These are phyloP conservation scores for Solanum lycopersicoides DNA, from an alignment of 257 asterid genomes.

Conservation along the genomic window DNA sequence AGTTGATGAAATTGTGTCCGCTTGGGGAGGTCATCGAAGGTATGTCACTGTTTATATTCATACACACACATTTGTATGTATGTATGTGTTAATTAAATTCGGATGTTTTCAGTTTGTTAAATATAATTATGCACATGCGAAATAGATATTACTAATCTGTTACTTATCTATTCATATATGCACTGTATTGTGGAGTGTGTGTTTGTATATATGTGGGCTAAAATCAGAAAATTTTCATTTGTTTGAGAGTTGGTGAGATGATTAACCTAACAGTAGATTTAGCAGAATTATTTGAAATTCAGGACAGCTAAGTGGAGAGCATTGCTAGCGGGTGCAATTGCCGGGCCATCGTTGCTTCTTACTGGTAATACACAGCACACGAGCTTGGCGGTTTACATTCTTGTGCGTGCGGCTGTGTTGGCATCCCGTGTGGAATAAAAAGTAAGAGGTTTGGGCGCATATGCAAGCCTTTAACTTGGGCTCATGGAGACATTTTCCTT, in stretches of 20 bases:
- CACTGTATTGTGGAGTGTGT: background rate
- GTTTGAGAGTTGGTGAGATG: background rate
- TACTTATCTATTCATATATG: background rate
- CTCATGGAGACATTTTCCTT: conserved; percentile 91
- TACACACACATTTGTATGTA: background rate
- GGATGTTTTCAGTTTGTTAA: background rate
- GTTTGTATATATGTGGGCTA: background rate
- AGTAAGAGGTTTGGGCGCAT: conserved; percentile 77
- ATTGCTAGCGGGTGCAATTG: conserved; percentile 87
- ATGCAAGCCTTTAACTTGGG: conserved; percentile 93
- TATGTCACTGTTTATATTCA: conserved; percentile 8
- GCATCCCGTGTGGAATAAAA: conserved; percentile 96
- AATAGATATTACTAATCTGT: background rate
- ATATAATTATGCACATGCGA: background rate
- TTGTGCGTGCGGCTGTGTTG: conserved; percentile 96
- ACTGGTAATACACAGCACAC: conserved; percentile 86
- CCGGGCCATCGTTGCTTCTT: conserved; percentile 91
- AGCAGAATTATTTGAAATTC: conserved; percentile 4
- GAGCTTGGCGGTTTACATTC: conserved; percentile 85
- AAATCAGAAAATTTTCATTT: background rate
- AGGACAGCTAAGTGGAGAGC: conserved; percentile 99
- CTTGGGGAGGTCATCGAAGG: conserved; percentile 91
- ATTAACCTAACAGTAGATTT: background rate
- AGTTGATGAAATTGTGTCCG: conserved; percentile 76
- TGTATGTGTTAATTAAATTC: background rate